Conservation (phyloP, 148 eudicot species). For the Vaccinium corymbosum region DNA sequence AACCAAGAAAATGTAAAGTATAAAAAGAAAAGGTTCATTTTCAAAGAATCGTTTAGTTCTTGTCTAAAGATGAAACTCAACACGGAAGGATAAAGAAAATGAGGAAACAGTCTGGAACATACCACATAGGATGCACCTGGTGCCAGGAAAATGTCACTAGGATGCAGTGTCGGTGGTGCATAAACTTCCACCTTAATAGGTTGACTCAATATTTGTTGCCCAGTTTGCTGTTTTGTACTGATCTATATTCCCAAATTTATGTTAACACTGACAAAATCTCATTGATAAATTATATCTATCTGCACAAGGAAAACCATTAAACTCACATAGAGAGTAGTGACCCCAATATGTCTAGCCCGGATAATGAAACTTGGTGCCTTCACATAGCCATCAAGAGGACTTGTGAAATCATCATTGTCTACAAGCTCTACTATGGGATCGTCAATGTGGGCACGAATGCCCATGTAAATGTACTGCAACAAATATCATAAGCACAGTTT, state of each 20-base stretch:
- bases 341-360: constrained; percentile 55
- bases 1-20: neutral
- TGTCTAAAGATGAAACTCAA: constrained; percentile 5
- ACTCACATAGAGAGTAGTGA: constrained; percentile 74
- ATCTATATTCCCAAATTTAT: constrained; percentile 36
- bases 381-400: constrained; percentile 33
- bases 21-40: neutral
- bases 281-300: constrained; percentile 11
- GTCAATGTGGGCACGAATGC: constrained; percentile 56
- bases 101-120: constrained; percentile 21
- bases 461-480: constrained; percentile 70
- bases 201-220: constrained; percentile 64
- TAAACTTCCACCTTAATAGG: constrained; percentile 76
- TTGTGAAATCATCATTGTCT: constrained; percentile 29
- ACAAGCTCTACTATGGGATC: constrained; percentile 53
- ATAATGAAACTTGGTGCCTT: constrained; percentile 53
- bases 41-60: neutral
- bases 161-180: constrained; percentile 63
- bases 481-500: neutral
- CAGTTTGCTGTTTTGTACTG: constrained; percentile 67
- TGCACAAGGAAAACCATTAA: constrained; percentile 11
- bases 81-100: neutral
- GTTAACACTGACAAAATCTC: neutral
- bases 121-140: constrained; percentile 94
- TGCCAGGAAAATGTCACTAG: constrained; percentile 61